A percentile compares a stretch with the other conserved stretches of the same genome.
phyloP scores from a whole-genome alignment of 2,329 filamentous ascomycete genomes.

The Zarea fungicola region DNA sequence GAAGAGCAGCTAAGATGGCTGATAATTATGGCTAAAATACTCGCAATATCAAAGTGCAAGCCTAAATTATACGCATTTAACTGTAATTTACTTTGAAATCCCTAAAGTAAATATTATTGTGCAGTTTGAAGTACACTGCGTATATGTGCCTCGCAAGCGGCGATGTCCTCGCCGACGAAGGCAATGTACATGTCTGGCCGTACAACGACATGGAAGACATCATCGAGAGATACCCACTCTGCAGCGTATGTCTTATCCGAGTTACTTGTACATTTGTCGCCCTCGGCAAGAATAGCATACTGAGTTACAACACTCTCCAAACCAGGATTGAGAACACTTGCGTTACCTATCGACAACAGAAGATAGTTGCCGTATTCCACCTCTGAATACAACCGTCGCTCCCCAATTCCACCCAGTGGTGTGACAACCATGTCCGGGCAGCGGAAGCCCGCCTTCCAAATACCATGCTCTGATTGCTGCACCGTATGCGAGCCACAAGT shows the following conservation, averaged over 20 bases:
- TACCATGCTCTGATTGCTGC: constrained; percentile 24
- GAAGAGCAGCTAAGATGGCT: not conserved
- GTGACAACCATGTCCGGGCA: constrained; percentile 33
- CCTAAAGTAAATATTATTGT: no score
- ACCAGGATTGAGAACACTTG: not conserved
- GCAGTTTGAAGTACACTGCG: not conserved
- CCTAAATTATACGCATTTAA: no score
- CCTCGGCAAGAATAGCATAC: constrained; percentile 1
- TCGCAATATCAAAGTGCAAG: no score
- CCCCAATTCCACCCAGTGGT: constrained; percentile 9
- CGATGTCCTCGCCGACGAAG: constrained; percentile 1
- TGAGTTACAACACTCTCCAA: not conserved
- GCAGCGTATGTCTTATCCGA: constrained; percentile 23
- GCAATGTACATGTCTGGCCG: constrained; percentile 37
- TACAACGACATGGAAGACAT: constrained; percentile 29
- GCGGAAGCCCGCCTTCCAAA: constrained; percentile 34
- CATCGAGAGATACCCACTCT: constrained; percentile 23
- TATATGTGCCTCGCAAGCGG: not conserved
- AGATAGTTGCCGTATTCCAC: constrained; percentile 28
- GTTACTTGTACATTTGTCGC: not conserved
- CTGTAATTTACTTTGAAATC: no score
- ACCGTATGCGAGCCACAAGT: constrained; percentile 30
- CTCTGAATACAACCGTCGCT: constrained; percentile 27
- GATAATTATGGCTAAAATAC: no score
- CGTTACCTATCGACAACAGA: constrained; percentile 20